phyloP scores from a whole-genome alignment of 768 basidiomycete species.

The Mycena rosella region DNA sequence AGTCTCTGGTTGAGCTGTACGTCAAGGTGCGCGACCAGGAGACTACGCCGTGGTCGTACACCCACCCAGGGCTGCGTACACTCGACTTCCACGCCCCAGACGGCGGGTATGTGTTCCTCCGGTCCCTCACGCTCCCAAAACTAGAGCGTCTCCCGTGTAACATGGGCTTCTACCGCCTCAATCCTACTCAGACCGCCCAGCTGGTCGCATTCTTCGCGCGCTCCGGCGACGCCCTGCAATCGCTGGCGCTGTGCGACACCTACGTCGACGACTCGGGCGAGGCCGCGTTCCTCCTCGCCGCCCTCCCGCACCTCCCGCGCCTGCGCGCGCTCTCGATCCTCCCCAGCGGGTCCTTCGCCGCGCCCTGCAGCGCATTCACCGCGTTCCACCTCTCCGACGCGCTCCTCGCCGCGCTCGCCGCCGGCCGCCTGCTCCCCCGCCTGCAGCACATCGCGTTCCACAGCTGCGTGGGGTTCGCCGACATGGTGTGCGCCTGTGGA shows the following conservation, averaged over 20 bases:
- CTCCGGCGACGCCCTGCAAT: background rate
- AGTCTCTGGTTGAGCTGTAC: background rate
- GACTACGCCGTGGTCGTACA: background rate
- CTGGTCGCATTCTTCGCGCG: background rate
- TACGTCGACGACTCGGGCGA: background rate
- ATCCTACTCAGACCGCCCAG: background rate
- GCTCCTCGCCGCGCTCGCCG: background rate
- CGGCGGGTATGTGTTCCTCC: background rate
- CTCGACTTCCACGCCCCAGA: background rate
- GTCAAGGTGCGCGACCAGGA: background rate
- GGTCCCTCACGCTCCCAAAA: background rate
- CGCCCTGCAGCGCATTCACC: background rate
- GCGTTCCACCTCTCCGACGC: slow-evolving; percentile 8
- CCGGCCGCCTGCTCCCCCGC: background rate
- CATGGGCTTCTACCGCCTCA: background rate
- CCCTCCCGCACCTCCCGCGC: background rate
- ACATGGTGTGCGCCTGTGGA: background rate
- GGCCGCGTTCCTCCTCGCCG: background rate
- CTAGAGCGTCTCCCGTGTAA: background rate
- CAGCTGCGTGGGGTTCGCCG: background rate
- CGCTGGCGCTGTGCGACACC: background rate
- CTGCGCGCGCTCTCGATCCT: background rate
- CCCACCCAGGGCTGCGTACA: background rate
- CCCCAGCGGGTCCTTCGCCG: background rate
- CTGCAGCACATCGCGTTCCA: background rate